Evolutionary conservation across 805 yeast species (phyloP).

Genomic region (Wickerhamiella azyma): DNA sequence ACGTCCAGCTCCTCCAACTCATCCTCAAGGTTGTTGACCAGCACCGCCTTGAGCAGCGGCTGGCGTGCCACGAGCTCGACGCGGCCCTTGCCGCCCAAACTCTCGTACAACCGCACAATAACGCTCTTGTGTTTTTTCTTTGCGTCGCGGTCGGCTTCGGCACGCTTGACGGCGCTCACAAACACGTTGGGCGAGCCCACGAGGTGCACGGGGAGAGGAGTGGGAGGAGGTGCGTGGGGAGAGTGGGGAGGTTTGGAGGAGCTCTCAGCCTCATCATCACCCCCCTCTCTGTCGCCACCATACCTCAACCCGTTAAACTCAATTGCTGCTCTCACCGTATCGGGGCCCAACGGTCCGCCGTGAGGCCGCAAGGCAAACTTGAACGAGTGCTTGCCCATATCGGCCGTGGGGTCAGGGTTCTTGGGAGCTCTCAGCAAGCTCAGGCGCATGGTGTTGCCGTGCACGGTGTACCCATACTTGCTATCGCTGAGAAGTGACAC

Average conservation of each 20-base stretch:
- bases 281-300: not conserved
- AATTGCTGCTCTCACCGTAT: constrained; percentile 61
- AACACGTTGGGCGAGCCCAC: constrained; percentile 47
- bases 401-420: constrained; percentile 89
- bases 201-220: constrained; percentile 9
- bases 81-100: constrained; percentile 64
- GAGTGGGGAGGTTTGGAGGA: no score
- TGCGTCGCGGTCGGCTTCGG: constrained; percentile 59
- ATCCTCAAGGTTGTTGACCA: constrained; percentile 31
- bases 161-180: constrained; percentile 68
- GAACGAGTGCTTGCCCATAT: constrained; percentile 78
- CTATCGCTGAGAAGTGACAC: constrained; percentile 70
- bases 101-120: constrained; percentile 67
- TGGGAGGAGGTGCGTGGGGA: constrained; percentile 5
- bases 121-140: constrained; percentile 35
- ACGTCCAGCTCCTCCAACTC: constrained; percentile 25
- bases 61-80: constrained; percentile 38
- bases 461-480: constrained; percentile 86
- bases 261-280: no score
- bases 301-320: constrained; percentile 51
- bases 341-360: constrained; percentile 44
- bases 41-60: constrained; percentile 41
- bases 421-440: constrained; percentile 83
- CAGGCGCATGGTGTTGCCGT: constrained; percentile 82
- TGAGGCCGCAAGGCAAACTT: constrained; percentile 81